phyloP scores from a whole-genome alignment of 176 grass and related monocot species.

The Miscanthus lutarioriparius region DNA sequence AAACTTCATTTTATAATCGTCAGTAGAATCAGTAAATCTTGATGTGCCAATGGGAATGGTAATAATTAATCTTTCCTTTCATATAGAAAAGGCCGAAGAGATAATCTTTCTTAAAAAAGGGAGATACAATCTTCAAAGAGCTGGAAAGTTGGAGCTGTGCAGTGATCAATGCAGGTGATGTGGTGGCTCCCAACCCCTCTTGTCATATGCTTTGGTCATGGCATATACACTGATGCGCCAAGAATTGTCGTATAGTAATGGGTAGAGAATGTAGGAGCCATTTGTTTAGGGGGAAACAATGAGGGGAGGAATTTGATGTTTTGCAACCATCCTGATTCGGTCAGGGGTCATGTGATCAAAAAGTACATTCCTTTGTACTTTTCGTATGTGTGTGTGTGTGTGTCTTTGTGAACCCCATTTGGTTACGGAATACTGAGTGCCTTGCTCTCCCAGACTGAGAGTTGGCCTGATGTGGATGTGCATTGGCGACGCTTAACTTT shows the following conservation, averaged over 20 bases:
- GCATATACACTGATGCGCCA: not conserved
- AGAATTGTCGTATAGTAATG: not conserved
- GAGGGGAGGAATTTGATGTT: slow-evolving; percentile 42
- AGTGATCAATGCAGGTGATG: slow-evolving; percentile 27
- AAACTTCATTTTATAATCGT: no score
- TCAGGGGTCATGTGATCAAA: slow-evolving; percentile 48
- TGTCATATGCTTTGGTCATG: slow-evolving; percentile 41
- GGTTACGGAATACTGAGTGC: slow-evolving; percentile 1
- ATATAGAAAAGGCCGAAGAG: no score
- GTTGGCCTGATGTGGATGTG: slow-evolving; percentile 22
- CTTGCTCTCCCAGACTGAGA: not conserved
- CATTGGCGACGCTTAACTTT: not conserved
- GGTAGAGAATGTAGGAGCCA: slow-evolving; percentile 25
- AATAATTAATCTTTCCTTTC: no score
- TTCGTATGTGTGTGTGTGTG: not conserved
- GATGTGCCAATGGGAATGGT: no score
- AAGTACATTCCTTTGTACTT: slow-evolving; percentile 54
- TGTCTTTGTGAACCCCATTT: slow-evolving; percentile 8
- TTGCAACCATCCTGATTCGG: slow-evolving; percentile 32
- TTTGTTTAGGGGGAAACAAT: slow-evolving; percentile 41
- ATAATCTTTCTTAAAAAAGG: not conserved
- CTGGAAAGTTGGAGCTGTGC: not conserved
- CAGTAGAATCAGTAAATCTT: no score
- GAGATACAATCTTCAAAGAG: not conserved
- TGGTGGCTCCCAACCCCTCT: slow-evolving; percentile 34